Evolutionary conservation across 176 grass and related monocot genomes (phyloP).

Genomic region (Canna indica): DNA sequence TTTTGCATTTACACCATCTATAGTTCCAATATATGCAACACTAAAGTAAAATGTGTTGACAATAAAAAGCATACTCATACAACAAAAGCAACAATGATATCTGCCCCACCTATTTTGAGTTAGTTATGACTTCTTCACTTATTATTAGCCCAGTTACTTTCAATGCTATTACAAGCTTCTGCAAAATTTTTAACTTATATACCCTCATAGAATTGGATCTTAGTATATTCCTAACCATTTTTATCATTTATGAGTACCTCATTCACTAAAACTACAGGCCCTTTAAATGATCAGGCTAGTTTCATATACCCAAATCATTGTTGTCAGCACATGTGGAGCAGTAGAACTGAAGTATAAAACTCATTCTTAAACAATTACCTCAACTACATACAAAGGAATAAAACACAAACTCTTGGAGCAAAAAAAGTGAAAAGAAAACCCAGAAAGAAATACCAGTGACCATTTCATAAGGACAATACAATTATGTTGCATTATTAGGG

Average conservation of each 20-base stretch:
- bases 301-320: background rate
- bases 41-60: too few relatives aligned
- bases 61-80: background rate
- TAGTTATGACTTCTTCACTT: background rate
- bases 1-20: background rate
- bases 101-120: background rate
- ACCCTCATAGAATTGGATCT: background rate
- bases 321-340: background rate
- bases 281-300: background rate
- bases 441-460: background rate
- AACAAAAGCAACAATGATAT: background rate
- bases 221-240: background rate
- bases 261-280: background rate
- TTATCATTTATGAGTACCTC: too few relatives aligned
- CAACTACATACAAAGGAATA: background rate
- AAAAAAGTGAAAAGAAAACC: background rate
- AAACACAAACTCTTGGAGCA: background rate
- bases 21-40: background rate
- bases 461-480: background rate
- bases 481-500: background rate
- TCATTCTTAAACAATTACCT: background rate
- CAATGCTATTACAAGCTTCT: background rate
- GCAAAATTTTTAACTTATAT: background rate
- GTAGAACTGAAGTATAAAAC: background rate
- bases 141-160: background rate